Base-by-base conservation (phyloP, 2,329 filamentous ascomycete species). In the Periconia sp. region DNA sequence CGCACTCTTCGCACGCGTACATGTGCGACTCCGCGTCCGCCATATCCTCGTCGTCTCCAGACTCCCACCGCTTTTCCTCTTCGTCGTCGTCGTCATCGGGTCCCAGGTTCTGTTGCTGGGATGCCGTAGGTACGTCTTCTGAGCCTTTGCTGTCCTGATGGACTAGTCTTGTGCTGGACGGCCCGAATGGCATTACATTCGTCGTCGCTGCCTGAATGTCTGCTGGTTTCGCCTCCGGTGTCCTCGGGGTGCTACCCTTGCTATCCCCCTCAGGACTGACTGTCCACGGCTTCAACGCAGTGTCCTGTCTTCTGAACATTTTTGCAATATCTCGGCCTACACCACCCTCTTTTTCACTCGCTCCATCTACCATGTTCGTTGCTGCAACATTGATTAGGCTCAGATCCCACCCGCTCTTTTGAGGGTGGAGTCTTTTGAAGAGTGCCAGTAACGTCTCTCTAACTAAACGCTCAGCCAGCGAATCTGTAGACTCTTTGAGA, bases 361-460 rank as follows among this genome's bases (percentile, higher is more conserved):
- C 78, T 3, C 74, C 71, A 56, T 79, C 76, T 7, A 66, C 81
- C 87, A 97, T 93, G 68, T 96, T 96, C 14, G 90, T 89, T 8
- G 90, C 92, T 44, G 91, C 92, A 19, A 97, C 78, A 60, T 97
- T 97, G 54, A 97, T 79, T 48, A 97, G 77, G 59, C 89, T 90
- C 17, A 97, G 74, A 60, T 93, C 90, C 89, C 90, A 96, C 1
- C 84, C 85, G 9, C 80, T 76, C 57, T 81, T 83, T 56, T 89
- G 85, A 0, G 85, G 81, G 59, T 93, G 88, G 13, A 96, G 77
- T 56, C 85, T 86, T 14, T 85, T 84, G 66, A 96, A 91, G 70
- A 96, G 82, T 0, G 85, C 84, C 2, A 92, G 61, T 17, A 96
- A 71, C 1, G 81, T 75, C 55, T 94, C 89, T 3, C 80, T 75